A percentile compares a stretch with the other conserved stretches of the same genome.
These are phyloP conservation scores for Hydnomerulius pinastri DNA, from an alignment of 768 basidiomycete species.

Conservation along the genomic window DNA sequence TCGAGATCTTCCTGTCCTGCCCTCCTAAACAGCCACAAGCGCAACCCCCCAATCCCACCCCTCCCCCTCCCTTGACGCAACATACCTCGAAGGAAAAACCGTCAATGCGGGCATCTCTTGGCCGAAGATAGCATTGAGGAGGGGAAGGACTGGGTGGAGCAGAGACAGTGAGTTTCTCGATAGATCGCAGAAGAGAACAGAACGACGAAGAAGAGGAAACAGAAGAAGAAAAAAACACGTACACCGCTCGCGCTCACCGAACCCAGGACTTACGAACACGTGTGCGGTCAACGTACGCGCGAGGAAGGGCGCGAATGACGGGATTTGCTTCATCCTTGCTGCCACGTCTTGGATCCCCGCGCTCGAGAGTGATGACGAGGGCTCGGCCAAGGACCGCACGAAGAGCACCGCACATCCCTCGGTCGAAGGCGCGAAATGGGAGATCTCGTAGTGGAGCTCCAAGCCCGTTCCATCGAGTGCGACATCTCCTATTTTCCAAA, in stretches of 20 bases:
- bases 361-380: background rate
- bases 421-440: conserved; percentile 40
- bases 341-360: conserved; percentile 11
- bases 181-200: no score
- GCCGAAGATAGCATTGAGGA: conserved; percentile 24
- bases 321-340: conserved; percentile 13
- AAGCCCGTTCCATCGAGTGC: no score
- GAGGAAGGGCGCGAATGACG: conserved; percentile 20
- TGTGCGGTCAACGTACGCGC: conserved; percentile 24
- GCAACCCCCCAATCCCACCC: conserved; percentile 32
- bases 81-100: conserved; percentile 18
- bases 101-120: conserved; percentile 29
- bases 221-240: conserved; percentile 9
- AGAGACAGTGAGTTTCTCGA: no score
- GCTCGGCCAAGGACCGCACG: conserved; percentile 32
- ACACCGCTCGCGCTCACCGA: conserved; percentile 12
- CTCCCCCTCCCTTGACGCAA: conserved; percentile 22
- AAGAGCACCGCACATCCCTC: conserved; percentile 49
- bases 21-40: conserved; percentile 26
- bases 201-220: background rate
- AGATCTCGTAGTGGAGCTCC: conserved; percentile 49
- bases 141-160: conserved; percentile 14
- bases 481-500: no score
- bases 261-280: conserved; percentile 21
- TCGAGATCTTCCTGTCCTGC: conserved; percentile 27